Base-by-base conservation (phyloP, 805 yeast genomes). In the Yamadazyma ubonensis region DNA sequence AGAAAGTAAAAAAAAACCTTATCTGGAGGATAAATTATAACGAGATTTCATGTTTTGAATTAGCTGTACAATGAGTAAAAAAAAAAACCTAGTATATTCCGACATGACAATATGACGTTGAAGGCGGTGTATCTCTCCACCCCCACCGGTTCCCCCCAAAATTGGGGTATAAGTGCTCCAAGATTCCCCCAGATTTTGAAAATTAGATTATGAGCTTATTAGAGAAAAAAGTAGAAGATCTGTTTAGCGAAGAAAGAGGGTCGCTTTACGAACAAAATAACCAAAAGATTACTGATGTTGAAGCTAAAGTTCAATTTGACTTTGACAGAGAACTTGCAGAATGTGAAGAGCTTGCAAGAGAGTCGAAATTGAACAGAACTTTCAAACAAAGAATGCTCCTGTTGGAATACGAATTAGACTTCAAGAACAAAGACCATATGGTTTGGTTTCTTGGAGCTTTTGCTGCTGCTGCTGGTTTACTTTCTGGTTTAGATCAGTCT, bases 401-500 rank as follows among this genome's bases (percentile, higher is more conserved):
- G 5, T 48, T 69, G 7, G 76, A 71, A 36, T 51, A 59, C 44
- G 58, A 65, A 36, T 51, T 71, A 7, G 48, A 70, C 44, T 77
- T 78, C 55, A 46, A 67, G 40, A 65, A 73, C 49, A 73, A 71
- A 42, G 67, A 74, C 12, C 33, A 29, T 9, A 29, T 29, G 33
- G 22, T 70, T 18, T 57, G 61, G 45, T 57, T 73, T 49, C 59
- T 79, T 30, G 84, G 81, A n/a, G 55, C 54, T 11, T 78, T 79
- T 50, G 82, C 84, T 5, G 73, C 83, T 5, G 70, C 75, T 43
- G 85, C 82, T 20, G 87, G 87, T 38, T 55, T 79, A 41, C 71
- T 81, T 38, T 77, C 84, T 10, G 86, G 86, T 48, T 60, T 79
- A 33, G 87, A 81, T 59, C 86, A 81, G 65, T 77, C 83, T 14